Conservation (phyloP, 306 rosid genomes). For the Carpinus viminea region DNA sequence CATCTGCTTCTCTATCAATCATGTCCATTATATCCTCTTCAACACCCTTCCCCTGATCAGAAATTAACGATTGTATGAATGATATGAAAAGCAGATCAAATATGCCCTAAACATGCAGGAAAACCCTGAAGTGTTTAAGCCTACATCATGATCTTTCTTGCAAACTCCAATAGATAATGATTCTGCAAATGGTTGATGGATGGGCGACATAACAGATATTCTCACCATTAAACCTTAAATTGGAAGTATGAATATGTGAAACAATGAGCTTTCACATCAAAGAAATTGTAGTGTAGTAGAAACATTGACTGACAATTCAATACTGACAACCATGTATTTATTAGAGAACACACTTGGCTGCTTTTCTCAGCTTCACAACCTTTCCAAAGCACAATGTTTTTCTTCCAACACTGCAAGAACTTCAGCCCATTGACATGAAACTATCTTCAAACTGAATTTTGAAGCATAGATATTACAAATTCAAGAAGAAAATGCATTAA, state of each 20-base stretch:
- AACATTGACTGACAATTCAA: not conserved
- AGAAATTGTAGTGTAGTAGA: not conserved
- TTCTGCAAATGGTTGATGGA: slow-evolving; percentile 2
- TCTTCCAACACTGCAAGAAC: not conserved
- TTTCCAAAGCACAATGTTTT: not conserved
- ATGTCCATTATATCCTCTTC: slow-evolving; percentile 99
- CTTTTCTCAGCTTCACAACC: not conserved
- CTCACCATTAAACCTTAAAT: not conserved
- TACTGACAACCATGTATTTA: not conserved
- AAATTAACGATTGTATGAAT: slow-evolving; percentile 21
- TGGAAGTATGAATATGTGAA: not conserved
- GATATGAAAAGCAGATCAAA: slow-evolving; percentile 2
- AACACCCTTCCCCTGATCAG: slow-evolving; percentile 84
- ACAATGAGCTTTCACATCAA: not conserved
- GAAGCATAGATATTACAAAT: not conserved
- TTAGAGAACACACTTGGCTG: not conserved
- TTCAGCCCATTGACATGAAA: not conserved
- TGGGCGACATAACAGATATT: not conserved
- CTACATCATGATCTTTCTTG: slow-evolving; percentile 8
- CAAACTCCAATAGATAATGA: not conserved
- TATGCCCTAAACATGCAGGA: slow-evolving; percentile 6
- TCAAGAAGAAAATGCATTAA: not conserved
- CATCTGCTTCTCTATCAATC: slow-evolving; percentile 99
- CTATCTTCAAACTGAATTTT: not conserved
- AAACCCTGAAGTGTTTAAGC: not conserved